Conservation (phyloP, 176 grass and related monocot species). For the Themeda triandra region DNA sequence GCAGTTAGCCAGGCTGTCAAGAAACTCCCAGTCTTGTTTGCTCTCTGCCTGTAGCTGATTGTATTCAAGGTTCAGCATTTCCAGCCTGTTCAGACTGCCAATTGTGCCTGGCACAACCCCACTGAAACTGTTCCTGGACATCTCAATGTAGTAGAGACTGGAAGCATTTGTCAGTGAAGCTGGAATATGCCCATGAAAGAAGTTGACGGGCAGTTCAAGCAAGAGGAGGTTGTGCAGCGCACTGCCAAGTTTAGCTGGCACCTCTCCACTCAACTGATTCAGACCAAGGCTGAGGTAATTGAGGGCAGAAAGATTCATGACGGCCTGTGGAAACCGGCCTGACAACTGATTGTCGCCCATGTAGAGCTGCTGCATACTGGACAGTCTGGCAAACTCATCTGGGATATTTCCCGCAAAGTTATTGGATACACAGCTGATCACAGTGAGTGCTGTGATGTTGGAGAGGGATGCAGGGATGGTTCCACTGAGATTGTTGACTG, state of each 20-base stretch:
- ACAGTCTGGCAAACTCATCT: neutral
- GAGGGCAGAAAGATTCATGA: neutral
- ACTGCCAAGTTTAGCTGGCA: neutral
- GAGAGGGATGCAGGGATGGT: neutral
- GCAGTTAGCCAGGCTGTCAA: neutral
- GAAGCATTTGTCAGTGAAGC: neutral
- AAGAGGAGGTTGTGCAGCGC: neutral
- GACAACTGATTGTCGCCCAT: neutral
- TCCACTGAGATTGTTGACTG: neutral
- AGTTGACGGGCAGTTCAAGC: neutral
- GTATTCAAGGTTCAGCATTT: neutral
- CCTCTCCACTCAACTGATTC: neutral
- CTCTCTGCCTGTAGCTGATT: neutral
- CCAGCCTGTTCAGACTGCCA: neutral
- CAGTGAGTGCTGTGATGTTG: neutral
- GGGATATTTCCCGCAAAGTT: neutral
- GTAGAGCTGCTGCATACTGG: neutral
- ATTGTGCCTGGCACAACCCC: neutral
- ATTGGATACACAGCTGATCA: neutral
- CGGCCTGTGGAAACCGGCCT: neutral
- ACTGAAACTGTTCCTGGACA: neutral
- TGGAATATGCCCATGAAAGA: neutral
- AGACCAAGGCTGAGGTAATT: neutral
- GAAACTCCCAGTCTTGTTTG: neutral
- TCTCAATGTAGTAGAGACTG: neutral